Evolutionary conservation across 1,284 basidiomycete species (phyloP), one percentile per base, ranked within the genome.

Genomic region (Jaminaea rosea): DNA sequence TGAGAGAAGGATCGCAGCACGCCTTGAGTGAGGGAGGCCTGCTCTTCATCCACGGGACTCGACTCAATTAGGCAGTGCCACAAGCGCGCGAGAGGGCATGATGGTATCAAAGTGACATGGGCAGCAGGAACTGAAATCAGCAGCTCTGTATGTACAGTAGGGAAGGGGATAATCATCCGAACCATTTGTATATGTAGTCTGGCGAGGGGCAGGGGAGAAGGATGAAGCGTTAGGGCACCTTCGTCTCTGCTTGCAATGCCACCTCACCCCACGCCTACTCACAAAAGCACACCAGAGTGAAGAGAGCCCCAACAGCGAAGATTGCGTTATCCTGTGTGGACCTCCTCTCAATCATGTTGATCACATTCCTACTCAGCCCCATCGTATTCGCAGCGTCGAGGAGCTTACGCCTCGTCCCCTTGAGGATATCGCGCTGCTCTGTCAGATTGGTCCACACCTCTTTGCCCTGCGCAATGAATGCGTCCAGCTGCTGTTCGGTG

Each of bases 281-380:
- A 65, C 59, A 73, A 56, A 73, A 73, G 46, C 62, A 67, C 4
- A 69, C 60, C 34, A 73, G 55, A 1, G 71, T 73, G 6, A 69
- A 64, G 21, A 69, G 45, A 8, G 68, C 69, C 9, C 71, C 71
- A 2, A 62, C 53, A 2, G 57, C 63, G 47, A 73, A 72, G 44
- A 73, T 63, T 46, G 71, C 59, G 47, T 65, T 71, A 50, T 73
- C 71, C 51, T 73, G 71, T 7, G 67, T 69, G 39, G 62, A 66
- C 39, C 69, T 59, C 29, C 71, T 55, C 49, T 73, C 71, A 50
- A 73, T 72, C 41, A 51, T 45, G 24, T 59, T 54, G 39, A 73
- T 73, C 23, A 73, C 63, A 41, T 72, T 63, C 41, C 71, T 55
- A 39, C 69, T 72, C 15, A 73, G 46, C 4, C 71, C 71, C 13